Evolutionary conservation across 768 basidiomycete genomes (phyloP).

Genomic region (Psilocybe azurescens): DNA sequence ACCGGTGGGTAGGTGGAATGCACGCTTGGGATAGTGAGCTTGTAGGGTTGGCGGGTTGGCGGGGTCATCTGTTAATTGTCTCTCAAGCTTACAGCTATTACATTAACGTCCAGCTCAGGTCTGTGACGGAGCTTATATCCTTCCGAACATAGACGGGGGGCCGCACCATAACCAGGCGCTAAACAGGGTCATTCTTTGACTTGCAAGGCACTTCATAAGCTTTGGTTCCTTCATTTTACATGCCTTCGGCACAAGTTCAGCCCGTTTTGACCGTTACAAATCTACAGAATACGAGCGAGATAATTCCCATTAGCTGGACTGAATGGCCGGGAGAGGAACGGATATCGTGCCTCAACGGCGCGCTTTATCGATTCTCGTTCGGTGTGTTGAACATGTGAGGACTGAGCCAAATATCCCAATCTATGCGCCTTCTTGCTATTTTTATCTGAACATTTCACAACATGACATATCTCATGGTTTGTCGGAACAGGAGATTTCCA

Average conservation of each 20-base stretch:
- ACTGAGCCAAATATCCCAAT: not conserved
- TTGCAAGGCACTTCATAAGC: not conserved
- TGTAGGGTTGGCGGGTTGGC: too few species aligned
- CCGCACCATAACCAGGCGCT: not conserved
- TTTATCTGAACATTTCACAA: conserved; percentile 2
- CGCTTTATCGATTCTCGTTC: conserved; percentile 1
- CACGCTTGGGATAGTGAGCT: not conserved
- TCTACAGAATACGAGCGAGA: conserved; percentile 1
- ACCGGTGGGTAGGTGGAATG: not conserved
- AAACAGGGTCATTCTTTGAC: not conserved
- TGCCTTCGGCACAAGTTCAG: not conserved
- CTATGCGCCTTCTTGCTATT: not conserved
- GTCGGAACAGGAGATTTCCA: not conserved
- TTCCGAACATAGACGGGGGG: not conserved
- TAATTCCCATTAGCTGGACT: not conserved
- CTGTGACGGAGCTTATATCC: not conserved
- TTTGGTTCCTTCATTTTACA: not conserved
- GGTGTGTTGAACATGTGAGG: conserved; percentile 8
- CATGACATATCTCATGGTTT: not conserved
- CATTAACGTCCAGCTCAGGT: not conserved
- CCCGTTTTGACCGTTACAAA: not conserved
- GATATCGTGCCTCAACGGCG: conserved; percentile 1
- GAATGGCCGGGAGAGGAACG: not conserved
- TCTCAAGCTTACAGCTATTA: too few species aligned
- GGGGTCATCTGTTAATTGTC: too few species aligned